Conservation (phyloP, 192 early-diverging fungal genomes). For the Bifiguratus adelaidae region DNA sequence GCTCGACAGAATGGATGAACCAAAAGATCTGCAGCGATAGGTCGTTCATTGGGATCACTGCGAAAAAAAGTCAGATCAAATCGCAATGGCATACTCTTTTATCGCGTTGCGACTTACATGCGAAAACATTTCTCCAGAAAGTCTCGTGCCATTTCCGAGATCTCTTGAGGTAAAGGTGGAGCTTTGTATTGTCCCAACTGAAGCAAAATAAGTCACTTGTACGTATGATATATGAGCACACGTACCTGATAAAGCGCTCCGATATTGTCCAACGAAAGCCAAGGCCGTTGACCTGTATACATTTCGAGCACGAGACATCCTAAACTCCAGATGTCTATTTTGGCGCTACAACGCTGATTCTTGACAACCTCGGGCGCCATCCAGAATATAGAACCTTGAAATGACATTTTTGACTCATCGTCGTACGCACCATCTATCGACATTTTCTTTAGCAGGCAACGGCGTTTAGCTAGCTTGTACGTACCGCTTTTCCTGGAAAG, state of each 20-base stretch:
- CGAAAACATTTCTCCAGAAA: conserved; percentile 73
- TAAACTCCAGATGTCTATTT: conserved; percentile 90
- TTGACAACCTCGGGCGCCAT: conserved; percentile 97
- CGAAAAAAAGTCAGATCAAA: conserved; percentile 1
- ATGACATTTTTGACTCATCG: conserved; percentile 32
- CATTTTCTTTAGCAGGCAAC: no score
- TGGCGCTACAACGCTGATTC: conserved; percentile 76
- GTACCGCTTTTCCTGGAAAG: conserved; percentile 81
- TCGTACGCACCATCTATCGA: conserved; percentile 32
- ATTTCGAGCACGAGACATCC: conserved; percentile 93
- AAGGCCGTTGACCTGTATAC: conserved; percentile 86
- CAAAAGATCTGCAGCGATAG: conserved; percentile 63
- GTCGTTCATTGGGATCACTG: conserved; percentile 66
- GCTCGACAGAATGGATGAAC: conserved; percentile 56
- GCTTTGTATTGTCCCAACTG: conserved; percentile 63
- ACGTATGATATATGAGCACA: no score
- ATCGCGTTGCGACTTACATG: conserved; percentile 56
- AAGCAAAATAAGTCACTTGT: no score
- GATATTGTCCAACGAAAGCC: conserved; percentile 42
- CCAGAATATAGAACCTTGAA: conserved; percentile 75
- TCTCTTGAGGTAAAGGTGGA: conserved; percentile 73
- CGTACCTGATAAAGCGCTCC: conserved; percentile 54
- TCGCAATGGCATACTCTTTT: neutral
- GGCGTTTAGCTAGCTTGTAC: conserved; percentile 35
- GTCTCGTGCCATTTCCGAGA: conserved; percentile 53